phyloP scores from a whole-genome alignment of 345 rosid genomes.

The Psidium guajava region DNA sequence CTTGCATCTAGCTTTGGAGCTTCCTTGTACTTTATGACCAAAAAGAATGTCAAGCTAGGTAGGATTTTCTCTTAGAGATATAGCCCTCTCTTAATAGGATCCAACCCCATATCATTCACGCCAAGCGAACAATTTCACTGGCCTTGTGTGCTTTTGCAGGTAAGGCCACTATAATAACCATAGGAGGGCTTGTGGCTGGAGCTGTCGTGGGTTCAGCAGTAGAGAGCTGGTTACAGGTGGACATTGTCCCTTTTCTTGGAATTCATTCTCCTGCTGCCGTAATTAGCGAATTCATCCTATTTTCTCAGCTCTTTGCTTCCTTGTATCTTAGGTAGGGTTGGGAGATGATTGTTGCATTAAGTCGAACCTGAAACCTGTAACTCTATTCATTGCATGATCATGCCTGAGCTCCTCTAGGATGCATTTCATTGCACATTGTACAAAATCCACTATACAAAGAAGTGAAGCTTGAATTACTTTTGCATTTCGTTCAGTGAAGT shows the following conservation, averaged over 20 bases:
- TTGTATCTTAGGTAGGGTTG: conserved; percentile 55
- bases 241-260: conserved; percentile 80
- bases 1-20: conserved; percentile 85
- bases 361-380: conserved; percentile 25
- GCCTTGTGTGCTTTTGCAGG: conserved; percentile 29
- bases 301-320: conserved; percentile 81
- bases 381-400: conserved; percentile 37
- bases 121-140: not conserved
- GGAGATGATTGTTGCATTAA: conserved; percentile 1
- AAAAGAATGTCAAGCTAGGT: conserved; percentile 77
- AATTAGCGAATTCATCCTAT: conserved; percentile 72
- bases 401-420: conserved; percentile 18
- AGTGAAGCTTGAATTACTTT: not conserved
- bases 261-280: conserved; percentile 77
- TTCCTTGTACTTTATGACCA: conserved; percentile 86
- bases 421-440: conserved; percentile 37
- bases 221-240: conserved; percentile 94
- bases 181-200: conserved; percentile 92
- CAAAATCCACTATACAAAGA: conserved; percentile 26
- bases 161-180: conserved; percentile 70
- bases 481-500: not conserved
- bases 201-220: conserved; percentile 88
- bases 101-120: not conserved
- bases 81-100: not conserved
- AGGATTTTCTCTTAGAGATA: conserved; percentile 4